These are phyloP conservation scores for Nicotiana attenuata DNA, from an alignment of 257 asterid genomes.

Conservation along the genomic window DNA sequence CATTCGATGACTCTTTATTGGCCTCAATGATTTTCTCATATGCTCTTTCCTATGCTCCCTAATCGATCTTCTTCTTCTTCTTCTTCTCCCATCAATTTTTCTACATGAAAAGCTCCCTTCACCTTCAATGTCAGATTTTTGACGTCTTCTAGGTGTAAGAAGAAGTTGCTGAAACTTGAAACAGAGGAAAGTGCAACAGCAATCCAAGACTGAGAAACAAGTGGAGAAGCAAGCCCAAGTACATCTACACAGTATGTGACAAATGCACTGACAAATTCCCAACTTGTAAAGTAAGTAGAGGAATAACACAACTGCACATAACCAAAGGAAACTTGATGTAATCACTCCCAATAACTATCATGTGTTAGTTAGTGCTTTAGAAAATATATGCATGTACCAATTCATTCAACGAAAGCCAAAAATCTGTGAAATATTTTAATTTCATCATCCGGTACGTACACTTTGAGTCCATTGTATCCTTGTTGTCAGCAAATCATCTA, in stretches of 20 bases:
- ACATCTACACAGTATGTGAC: constrained; percentile 35
- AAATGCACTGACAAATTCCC: constrained; percentile 73
- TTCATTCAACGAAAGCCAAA: no score
- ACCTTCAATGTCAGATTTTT: constrained; percentile 31
- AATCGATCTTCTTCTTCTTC: constrained; percentile 9
- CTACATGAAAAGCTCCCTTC: constrained; percentile 18
- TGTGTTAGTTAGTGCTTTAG: background rate
- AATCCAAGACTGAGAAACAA: constrained; percentile 41
- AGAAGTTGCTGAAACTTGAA: constrained; percentile 36
- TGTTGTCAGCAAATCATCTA: no score
- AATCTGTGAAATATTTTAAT: no score
- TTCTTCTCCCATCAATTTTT: constrained; percentile 15
- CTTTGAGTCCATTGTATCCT: background rate
- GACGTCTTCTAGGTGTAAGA: constrained; percentile 28
- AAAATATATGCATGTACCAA: background rate
- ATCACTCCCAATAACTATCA: background rate
- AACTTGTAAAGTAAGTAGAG: constrained; percentile 63
- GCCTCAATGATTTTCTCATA: constrained; percentile 50
- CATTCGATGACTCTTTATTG: constrained; percentile 43
- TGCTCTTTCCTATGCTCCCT: constrained; percentile 41
- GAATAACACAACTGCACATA: constrained; percentile 61
- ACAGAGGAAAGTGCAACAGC: constrained; percentile 54
- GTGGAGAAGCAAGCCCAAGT: constrained; percentile 47
- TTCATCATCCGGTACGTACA: background rate
- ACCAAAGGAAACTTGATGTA: background rate